These are phyloP conservation scores for Lipomyces starkeyi DNA, from an alignment of 805 yeast species.

Conservation along the genomic window DNA sequence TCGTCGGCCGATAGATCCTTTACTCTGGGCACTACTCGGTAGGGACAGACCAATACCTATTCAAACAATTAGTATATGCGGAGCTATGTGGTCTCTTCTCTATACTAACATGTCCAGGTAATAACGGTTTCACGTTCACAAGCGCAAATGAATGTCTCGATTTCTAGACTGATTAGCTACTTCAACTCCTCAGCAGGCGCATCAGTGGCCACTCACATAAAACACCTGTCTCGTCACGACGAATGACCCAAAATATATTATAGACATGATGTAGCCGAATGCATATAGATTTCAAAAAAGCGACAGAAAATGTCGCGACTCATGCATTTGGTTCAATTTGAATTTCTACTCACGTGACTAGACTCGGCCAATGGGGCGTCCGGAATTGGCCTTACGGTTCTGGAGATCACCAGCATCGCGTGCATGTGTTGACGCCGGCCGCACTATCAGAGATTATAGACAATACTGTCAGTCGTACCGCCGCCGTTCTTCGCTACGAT, in stretches of 20 bases:
- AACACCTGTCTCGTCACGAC: constrained; percentile 41
- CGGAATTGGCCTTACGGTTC: not conserved
- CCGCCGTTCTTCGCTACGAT: not conserved
- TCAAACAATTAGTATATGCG: not conserved
- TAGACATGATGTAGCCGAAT: constrained; percentile 16
- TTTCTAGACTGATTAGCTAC: constrained; percentile 45
- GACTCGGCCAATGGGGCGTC: not conserved
- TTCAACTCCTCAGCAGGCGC: not conserved
- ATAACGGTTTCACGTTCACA: constrained; percentile 89
- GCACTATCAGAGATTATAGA: not conserved
- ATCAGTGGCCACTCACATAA: constrained; percentile 24
- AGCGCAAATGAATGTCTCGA: constrained; percentile 77
- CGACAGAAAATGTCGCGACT: not conserved
- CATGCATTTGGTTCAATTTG: not conserved
- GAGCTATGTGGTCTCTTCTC: not conserved
- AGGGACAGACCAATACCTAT: constrained; percentile 74
- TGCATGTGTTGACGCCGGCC: not conserved
- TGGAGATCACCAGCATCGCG: not conserved
- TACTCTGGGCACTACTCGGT: constrained; percentile 68
- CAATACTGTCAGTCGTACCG: not conserved
- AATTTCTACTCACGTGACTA: not conserved
- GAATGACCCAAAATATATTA: constrained; percentile 39
- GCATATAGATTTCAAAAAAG: not conserved
- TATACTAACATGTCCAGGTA: constrained; percentile 77
- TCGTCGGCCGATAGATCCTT: constrained; percentile 76